These are phyloP conservation scores for Pittosporum tobira DNA, from an alignment of 129 eudicot genomes.

Conservation along the genomic window DNA sequence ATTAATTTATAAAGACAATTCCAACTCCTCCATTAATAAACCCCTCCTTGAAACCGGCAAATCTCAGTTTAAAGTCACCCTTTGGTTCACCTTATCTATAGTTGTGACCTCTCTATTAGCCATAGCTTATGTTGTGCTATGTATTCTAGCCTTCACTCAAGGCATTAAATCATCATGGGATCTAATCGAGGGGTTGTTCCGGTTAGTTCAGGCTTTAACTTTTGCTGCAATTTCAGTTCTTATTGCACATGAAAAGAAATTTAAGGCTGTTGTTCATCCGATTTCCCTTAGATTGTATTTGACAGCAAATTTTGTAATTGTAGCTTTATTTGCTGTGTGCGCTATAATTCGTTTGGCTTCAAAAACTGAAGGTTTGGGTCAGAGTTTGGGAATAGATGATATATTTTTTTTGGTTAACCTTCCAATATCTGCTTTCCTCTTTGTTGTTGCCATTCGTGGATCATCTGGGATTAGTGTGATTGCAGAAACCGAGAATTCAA, in stretches of 20 bases:
- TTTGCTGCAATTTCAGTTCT: slow-evolving; percentile 24
- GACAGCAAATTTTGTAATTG: slow-evolving; percentile 31
- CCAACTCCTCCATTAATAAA: slow-evolving; percentile 33
- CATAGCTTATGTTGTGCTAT: slow-evolving; percentile 22
- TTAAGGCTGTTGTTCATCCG: slow-evolving; percentile 35
- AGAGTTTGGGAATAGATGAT: slow-evolving; percentile 29
- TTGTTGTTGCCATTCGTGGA: slow-evolving; percentile 35
- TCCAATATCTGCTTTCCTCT: slow-evolving; percentile 36
- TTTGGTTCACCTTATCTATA: slow-evolving; percentile 42
- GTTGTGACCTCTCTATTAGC: slow-evolving; percentile 20
- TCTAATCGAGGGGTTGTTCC: slow-evolving; percentile 26
- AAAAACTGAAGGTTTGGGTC: slow-evolving; percentile 2
- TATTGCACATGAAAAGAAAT: slow-evolving; percentile 38
- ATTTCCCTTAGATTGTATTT: slow-evolving; percentile 44
- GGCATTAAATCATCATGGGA: slow-evolving; percentile 26
- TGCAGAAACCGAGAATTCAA: slow-evolving; percentile 16
- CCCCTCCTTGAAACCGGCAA: slow-evolving; percentile 27
- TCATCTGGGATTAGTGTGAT: slow-evolving; percentile 39
- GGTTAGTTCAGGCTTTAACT: slow-evolving; percentile 44
- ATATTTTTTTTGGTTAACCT: slow-evolving; percentile 20
- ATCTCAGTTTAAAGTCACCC: slow-evolving; percentile 13
- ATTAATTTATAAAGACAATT: slow-evolving; percentile 12
- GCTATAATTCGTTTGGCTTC: slow-evolving; percentile 26
- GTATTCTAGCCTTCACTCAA: slow-evolving; percentile 24
- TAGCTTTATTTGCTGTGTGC: slow-evolving; percentile 24